Conservation (phyloP, 257 asterid genomes). For the Echites panduratus region DNA sequence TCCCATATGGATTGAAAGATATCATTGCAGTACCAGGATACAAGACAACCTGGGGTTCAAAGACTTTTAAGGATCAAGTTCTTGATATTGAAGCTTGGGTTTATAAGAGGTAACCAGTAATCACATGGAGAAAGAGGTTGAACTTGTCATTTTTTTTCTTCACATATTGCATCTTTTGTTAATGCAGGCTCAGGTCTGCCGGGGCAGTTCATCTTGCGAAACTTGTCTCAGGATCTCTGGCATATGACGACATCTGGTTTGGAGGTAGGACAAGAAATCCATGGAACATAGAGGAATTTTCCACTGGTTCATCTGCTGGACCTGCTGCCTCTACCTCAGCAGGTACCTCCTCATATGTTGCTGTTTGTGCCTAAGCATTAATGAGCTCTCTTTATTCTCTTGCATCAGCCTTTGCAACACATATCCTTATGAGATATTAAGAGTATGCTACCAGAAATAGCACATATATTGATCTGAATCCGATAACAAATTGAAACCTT, state of each 20-base stretch:
- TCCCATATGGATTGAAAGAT: slow-evolving; percentile 93
- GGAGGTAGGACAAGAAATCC: slow-evolving; percentile 98
- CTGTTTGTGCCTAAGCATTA: neutral
- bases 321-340: slow-evolving; percentile 90
- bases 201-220: slow-evolving; percentile 92
- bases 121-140: neutral
- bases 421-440: neutral
- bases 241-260: slow-evolving; percentile 94
- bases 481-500: neutral
- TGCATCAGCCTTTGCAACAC: neutral
- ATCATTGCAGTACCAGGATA: slow-evolving; percentile 84
- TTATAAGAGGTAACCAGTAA: slow-evolving; percentile 56
- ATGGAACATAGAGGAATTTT: slow-evolving; percentile 84
- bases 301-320: slow-evolving; percentile 99
- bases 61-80: slow-evolving; percentile 60
- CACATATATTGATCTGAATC: neutral
- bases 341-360: slow-evolving; percentile 32
- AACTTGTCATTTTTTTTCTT: slow-evolving; percentile 1
- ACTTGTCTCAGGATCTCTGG: slow-evolving; percentile 81
- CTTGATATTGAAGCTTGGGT: slow-evolving; percentile 94
- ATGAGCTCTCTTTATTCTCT: neutral
- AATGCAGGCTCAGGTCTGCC: slow-evolving; percentile 67
- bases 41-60: slow-evolving; percentile 95
- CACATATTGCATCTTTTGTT: neutral
- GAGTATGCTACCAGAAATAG: neutral